These are phyloP conservation scores for Ceratobasidium papillatum DNA, from an alignment of 1,284 basidiomycete genomes.

Conservation along the genomic window DNA sequence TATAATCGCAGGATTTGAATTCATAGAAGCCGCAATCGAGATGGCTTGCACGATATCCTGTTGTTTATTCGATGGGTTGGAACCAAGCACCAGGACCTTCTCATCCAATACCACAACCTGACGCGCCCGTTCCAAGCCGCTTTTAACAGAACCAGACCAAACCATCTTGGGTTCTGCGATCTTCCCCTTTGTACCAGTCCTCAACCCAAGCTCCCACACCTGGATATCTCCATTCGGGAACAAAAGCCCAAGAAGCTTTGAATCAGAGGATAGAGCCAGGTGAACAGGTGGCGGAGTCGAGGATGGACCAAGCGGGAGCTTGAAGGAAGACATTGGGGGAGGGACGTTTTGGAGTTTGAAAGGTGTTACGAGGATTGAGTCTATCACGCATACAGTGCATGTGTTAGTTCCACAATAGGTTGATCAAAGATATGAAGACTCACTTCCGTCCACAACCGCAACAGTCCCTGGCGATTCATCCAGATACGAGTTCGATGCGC, in stretches of 20 bases:
- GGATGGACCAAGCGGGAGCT: constrained; percentile 59
- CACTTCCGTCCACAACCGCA: constrained; percentile 91
- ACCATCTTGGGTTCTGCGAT: constrained; percentile 61
- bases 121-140: neutral
- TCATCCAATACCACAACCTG: constrained; percentile 9
- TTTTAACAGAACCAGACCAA: constrained; percentile 55
- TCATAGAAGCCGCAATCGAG: neutral
- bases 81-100: constrained; percentile 38
- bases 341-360: constrained; percentile 95
- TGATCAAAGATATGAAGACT: too few relatives aligned
- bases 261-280: constrained; percentile 65
- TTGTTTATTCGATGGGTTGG: constrained; percentile 28
- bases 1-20: neutral
- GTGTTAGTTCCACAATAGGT: too few relatives aligned
- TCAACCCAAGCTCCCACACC: constrained; percentile 73
- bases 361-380: constrained; percentile 83
- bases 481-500: constrained; percentile 65
- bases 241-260: constrained; percentile 72
- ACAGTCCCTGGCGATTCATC: constrained; percentile 86
- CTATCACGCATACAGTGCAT: constrained; percentile 54
- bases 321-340: constrained; percentile 90
- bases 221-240: constrained; percentile 63
- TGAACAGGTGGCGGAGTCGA: constrained; percentile 66
- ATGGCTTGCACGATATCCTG: constrained; percentile 42
- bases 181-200: constrained; percentile 69